phyloP scores from a whole-genome alignment of 2,329 filamentous ascomycete genomes.

The Pestalotiopsis sp. region DNA sequence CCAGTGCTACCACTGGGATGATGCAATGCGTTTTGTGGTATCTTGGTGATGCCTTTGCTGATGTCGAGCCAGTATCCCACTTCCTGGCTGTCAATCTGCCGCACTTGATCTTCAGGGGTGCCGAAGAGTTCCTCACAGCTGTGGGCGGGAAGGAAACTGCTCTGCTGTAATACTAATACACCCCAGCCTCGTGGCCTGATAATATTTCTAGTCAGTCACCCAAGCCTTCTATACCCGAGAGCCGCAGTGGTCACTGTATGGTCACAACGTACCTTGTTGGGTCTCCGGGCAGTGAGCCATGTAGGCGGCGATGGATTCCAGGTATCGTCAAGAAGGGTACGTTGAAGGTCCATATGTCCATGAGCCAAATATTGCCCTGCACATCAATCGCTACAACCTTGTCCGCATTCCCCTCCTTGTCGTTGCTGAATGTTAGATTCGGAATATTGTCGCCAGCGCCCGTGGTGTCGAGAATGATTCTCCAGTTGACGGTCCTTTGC shows the following conservation, averaged over 20 bases:
- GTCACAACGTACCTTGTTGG: constrained; percentile 27
- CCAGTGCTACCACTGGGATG: constrained; percentile 28
- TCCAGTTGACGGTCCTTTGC: constrained; percentile 49
- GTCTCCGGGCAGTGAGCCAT: neutral
- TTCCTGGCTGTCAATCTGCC: constrained; percentile 16
- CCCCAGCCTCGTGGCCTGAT: constrained; percentile 47
- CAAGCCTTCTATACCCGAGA: constrained; percentile 16
- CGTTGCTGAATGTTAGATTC: constrained; percentile 53
- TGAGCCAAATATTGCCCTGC: constrained; percentile 48
- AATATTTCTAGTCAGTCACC: neutral
- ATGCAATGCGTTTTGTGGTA: constrained; percentile 26
- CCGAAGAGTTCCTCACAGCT: constrained; percentile 34
- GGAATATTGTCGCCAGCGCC: constrained; percentile 50
- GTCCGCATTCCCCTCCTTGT: constrained; percentile 48
- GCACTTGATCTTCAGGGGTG: constrained; percentile 24
- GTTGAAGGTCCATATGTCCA: constrained; percentile 52
- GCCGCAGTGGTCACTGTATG: constrained; percentile 19
- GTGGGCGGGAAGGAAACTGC: constrained; percentile 40
- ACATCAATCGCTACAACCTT: constrained; percentile 56
- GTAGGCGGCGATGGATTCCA: constrained; percentile 17
- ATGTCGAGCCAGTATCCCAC: constrained; percentile 30
- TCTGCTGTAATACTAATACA: constrained; percentile 46
- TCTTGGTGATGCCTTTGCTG: constrained; percentile 19
- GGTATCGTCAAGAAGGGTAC: constrained; percentile 19
- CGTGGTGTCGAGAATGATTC: constrained; percentile 47